phyloP scores from a whole-genome alignment of 768 basidiomycete genomes.

The Postia placenta region DNA sequence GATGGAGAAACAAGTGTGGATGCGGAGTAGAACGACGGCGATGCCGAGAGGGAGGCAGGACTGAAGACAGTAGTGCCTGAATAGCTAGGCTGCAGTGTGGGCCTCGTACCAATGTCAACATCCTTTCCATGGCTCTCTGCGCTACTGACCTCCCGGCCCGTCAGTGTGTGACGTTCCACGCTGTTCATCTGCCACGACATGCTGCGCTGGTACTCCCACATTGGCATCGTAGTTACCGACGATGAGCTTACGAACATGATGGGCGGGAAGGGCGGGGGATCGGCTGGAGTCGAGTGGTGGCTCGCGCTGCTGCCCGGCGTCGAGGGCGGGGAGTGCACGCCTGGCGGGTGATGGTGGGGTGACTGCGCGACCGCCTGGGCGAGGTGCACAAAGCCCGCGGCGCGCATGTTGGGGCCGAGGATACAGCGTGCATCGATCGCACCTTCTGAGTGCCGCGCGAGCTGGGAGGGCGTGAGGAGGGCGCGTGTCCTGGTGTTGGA shows the following conservation, averaged over 20 bases:
- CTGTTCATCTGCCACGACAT: not conserved
- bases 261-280: conserved; percentile 23
- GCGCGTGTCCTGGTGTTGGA: not conserved
- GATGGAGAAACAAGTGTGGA: not conserved
- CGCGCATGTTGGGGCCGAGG: conserved; percentile 23
- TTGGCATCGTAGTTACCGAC: conserved; percentile 6
- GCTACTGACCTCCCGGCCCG: not conserved
- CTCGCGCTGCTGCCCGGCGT: not conserved
- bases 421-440: conserved; percentile 22
- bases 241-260: conserved; percentile 19
- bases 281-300: conserved; percentile 17
- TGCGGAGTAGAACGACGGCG: not conserved
- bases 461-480: conserved; percentile 16
- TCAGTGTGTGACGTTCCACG: not conserved
- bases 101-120: not conserved
- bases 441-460: conserved; percentile 19
- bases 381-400: conserved; percentile 22
- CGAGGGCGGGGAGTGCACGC: not conserved
- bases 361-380: conserved; percentile 9
- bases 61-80: conserved; percentile 2
- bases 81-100: not conserved
- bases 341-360: conserved; percentile 1
- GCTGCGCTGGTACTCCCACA: conserved; percentile 20
- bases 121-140: not conserved
- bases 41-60: not conserved